Evolutionary conservation across 305 asterid species (phyloP).

Genomic region (Fraxinus velutina): DNA sequence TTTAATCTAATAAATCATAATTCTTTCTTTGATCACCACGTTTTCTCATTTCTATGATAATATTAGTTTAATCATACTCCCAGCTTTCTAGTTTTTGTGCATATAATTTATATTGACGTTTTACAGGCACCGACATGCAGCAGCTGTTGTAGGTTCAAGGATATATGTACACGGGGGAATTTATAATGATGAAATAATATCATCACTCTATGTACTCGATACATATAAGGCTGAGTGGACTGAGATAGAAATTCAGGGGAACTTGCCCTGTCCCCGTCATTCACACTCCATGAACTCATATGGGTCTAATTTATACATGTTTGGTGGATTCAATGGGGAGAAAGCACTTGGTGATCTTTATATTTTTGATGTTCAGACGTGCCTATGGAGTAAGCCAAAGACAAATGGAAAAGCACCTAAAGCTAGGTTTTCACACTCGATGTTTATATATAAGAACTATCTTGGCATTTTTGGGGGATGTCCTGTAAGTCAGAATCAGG

Average conservation of each 20-base stretch:
- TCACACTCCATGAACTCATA: slow-evolving; percentile 77
- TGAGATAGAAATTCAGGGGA: slow-evolving; percentile 56
- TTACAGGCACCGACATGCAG: slow-evolving; percentile 91
- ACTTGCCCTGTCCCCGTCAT: slow-evolving; percentile 78
- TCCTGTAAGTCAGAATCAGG: slow-evolving; percentile 62
- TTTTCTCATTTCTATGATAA: background rate
- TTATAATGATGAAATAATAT: slow-evolving; percentile 42
- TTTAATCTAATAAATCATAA: slow-evolving; percentile 1
- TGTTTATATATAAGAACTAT: slow-evolving; percentile 66
- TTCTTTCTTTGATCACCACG: background rate
- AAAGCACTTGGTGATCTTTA: slow-evolving; percentile 72
- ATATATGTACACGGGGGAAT: slow-evolving; percentile 87
- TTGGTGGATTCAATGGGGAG: slow-evolving; percentile 90
- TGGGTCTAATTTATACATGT: slow-evolving; percentile 53
- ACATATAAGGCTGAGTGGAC: slow-evolving; percentile 60
- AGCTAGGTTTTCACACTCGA: slow-evolving; percentile 81
- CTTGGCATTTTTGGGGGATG: slow-evolving; percentile 89
- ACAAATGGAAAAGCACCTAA: slow-evolving; percentile 57
- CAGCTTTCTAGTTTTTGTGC: background rate
- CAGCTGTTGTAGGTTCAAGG: slow-evolving; percentile 68
- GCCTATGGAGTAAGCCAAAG: slow-evolving; percentile 57
- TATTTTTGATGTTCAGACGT: slow-evolving; percentile 53
- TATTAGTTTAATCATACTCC: background rate
- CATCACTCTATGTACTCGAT: slow-evolving; percentile 68
- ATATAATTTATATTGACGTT: slow-evolving; percentile 16